Percentiles rank a stretch among this genome's conserved stretches.
phyloP scores from a whole-genome alignment of 805 yeast species.

The Saccharomycopsis selenospora region DNA sequence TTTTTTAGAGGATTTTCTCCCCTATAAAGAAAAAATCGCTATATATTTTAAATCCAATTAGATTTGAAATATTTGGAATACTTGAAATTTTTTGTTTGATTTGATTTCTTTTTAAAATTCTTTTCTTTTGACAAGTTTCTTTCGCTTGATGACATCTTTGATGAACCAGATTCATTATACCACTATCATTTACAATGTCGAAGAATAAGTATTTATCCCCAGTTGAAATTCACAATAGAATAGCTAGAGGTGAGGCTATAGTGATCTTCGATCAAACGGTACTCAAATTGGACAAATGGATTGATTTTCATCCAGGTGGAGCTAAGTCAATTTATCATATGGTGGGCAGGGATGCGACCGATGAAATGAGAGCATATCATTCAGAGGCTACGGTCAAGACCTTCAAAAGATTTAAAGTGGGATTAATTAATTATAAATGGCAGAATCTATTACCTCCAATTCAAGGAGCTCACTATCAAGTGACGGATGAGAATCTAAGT shows the following conservation, averaged over 20 bases:
- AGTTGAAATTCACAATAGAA: constrained; percentile 47
- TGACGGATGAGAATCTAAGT: constrained; percentile 21
- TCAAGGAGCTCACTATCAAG: constrained; percentile 60
- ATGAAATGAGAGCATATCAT: constrained; percentile 85
- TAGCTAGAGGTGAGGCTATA: constrained; percentile 60
- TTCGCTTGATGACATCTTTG: no score
- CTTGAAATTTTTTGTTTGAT: no score
- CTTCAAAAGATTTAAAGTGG: constrained; percentile 57
- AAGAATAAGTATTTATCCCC: constrained; percentile 29
- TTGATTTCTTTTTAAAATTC: no score
- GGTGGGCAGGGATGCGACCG: constrained; percentile 87
- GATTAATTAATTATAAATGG: constrained; percentile 61
- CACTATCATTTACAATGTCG: not conserved
- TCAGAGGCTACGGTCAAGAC: constrained; percentile 44
- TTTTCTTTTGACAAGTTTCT: no score
- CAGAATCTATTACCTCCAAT: constrained; percentile 76
- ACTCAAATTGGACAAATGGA: constrained; percentile 63
- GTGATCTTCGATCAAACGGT: constrained; percentile 59
- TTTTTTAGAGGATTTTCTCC: no score
- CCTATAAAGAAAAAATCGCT: no score
- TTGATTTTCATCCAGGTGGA: constrained; percentile 80
- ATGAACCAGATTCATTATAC: no score
- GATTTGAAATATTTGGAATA: no score
- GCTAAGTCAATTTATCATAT: constrained; percentile 75
- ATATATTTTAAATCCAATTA: no score